These are phyloP conservation scores for Dendrobium officinale DNA, from an alignment of 106 monocot genomes.

Conservation along the genomic window DNA sequence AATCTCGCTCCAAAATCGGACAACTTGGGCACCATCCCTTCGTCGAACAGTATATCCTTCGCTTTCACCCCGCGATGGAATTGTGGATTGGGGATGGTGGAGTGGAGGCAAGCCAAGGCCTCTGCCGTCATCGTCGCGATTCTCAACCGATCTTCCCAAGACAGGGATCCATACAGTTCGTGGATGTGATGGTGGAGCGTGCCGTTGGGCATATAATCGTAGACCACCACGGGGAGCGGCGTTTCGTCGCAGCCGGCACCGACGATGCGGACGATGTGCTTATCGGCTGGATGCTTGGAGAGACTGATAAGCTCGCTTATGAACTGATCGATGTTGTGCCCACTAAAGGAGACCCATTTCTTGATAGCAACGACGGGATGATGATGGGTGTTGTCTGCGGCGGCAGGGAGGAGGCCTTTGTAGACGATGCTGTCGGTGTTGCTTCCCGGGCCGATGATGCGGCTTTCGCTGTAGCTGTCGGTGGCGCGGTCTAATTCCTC, in stretches of 20 bases:
- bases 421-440: neutral
- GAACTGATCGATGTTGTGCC: slow-evolving; percentile 37
- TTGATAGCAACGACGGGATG: neutral
- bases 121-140: slow-evolving; percentile 27
- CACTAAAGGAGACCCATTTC: neutral
- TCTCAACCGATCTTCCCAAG: slow-evolving; percentile 35
- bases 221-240: slow-evolving; percentile 43
- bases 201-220: slow-evolving; percentile 47
- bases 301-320: slow-evolving; percentile 41
- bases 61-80: slow-evolving; percentile 1
- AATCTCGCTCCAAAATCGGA: slow-evolving; percentile 46
- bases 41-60: neutral
- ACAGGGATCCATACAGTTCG: neutral
- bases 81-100: neutral
- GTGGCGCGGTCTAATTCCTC: neutral
- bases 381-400: neutral
- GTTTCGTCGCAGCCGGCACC: slow-evolving; percentile 42
- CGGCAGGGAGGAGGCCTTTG: neutral
- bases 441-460: neutral
- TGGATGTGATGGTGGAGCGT: slow-evolving; percentile 39
- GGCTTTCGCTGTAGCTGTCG: slow-evolving; percentile 6
- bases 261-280: slow-evolving; percentile 35
- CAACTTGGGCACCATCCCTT: slow-evolving; percentile 18
- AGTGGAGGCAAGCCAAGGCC: slow-evolving; percentile 38
- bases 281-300: slow-evolving; percentile 26